A percentile compares a stretch with the other conserved stretches of the same genome.
Evolutionary conservation across 352 stramenopile genomes (phyloP).

Genomic region (Globisporangium takayamanum): DNA sequence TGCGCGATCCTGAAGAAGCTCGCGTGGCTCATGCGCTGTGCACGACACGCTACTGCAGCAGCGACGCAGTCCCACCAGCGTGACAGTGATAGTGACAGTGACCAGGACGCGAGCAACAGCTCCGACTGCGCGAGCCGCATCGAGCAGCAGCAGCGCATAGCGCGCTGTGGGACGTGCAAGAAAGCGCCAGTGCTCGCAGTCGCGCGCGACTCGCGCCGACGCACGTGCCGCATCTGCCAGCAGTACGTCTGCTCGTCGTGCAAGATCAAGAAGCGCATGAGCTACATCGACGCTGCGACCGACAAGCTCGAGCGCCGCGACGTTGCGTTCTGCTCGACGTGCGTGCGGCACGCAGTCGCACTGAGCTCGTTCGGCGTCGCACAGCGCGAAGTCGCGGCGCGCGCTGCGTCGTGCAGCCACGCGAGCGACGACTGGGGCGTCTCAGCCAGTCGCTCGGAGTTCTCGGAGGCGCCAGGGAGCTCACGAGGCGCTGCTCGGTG

Average conservation of each 20-base stretch:
- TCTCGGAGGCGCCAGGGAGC: neutral
- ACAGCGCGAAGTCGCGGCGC: constrained; percentile 15
- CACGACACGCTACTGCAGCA: constrained; percentile 7
- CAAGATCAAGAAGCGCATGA: constrained; percentile 21
- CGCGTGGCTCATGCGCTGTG: constrained; percentile 15
- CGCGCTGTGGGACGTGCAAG: constrained; percentile 6
- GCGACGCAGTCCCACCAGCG: neutral
- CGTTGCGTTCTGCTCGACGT: constrained; percentile 19
- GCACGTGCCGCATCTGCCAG: constrained; percentile 24
- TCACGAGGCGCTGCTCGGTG: neutral
- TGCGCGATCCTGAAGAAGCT: constrained; percentile 36
- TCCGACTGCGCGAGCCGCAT: neutral
- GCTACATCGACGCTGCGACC: constrained; percentile 9
- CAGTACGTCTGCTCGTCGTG: constrained; percentile 20
- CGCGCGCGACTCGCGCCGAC: constrained; percentile 7
- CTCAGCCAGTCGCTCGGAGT: neutral
- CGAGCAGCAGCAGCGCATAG: constrained; percentile 4
- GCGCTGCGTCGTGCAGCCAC: neutral
- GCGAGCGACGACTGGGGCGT: neutral
- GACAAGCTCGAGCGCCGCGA: constrained; percentile 14
- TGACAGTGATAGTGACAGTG: constrained; percentile 8
- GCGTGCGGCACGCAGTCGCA: constrained; percentile 13
- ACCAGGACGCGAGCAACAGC: neutral
- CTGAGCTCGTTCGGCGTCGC: constrained; percentile 17
- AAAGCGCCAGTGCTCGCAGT: neutral